Base-by-base conservation (phyloP, 163 green algal species). In the Chlorella variabilis region DNA sequence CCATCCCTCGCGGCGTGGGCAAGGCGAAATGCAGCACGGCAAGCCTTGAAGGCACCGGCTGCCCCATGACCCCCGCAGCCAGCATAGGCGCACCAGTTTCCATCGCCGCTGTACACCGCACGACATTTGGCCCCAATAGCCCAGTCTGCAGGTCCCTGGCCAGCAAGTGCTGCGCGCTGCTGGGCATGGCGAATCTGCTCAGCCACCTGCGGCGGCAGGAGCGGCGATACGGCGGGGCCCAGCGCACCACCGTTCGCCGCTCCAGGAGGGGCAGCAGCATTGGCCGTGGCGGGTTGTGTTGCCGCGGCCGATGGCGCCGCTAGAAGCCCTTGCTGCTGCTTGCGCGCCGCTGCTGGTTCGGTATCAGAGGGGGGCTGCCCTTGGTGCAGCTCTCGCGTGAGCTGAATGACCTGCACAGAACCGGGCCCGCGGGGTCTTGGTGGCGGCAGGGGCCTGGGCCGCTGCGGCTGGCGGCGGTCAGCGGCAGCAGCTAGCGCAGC, bases 141-240 rank as follows among this genome's bases (percentile, higher is more conserved):
- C 93, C 92, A 96, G 17, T 82, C 83, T 0, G 91, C 81, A 13
- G 90, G 91, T 8, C 89, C 94, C 79, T 96, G 94, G 17, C 93
- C 92, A n/a, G 76, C 70, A 11, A 97, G 59, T 0, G 94, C 94
- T 62, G 92, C 91, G 25, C 87, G 84, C 31, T 93, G 87, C 80
- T 97, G 94, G 0, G 93, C 94, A 31, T 84, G 77, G 1, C 88
- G 83, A 42, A 98, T 97, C 81, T 98, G 94, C 27, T 96, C 84
- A 3, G 93, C 92, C 23, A 98, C 90, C 23, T 88, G 91, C 0
- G 88, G 86, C 27, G 92, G 93, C 31, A 95, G 75, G 0, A 86
- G 69, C 0, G 79, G 82, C 2, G 83, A 66, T 0, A 89, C 73
- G 2, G 86, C 48, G 48, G 58, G 69, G 33, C 77, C n/a, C n/a